Base-by-base conservation (phyloP, 495 filamentous ascomycete species). In the Delitschia confertaspora region DNA sequence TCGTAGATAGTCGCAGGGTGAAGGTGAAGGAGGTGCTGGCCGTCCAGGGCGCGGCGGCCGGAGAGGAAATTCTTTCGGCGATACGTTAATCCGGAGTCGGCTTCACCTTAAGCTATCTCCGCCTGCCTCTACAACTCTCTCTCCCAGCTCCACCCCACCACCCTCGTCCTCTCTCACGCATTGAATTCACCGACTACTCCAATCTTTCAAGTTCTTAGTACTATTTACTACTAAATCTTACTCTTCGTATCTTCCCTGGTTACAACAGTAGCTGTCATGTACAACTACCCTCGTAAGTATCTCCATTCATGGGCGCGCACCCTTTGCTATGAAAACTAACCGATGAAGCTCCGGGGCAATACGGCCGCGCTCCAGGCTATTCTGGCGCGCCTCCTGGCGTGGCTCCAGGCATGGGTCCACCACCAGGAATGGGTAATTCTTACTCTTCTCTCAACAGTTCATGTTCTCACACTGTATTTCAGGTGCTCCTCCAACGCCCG, bases 351-450 rank as follows among this genome's bases (percentile, higher is more conserved):
- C 48, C 57, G n/a, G 38, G 77, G 29, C 65, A 73, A 38, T 89
- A 80, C 69, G 82, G 81, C 48, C 70, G 76, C 5, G 78, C 83
- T 47, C 84, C 85, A 11, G 74, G 76, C 39, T 91, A 78, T 65
- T 74, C 73, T 45, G 66, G 72, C 17, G 88, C 84, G 60, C 82
- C 84, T 46, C 62, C 65, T 37, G 69, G 67, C 41, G 59, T 51
- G 26, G 60, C 78, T 19, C 79, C 78, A 34, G 76, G 76, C 32
- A 75, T 83, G 69, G 76, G 75, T 47, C 77, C 81, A 55, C 84
- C 88, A 38, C 87, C 88, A 44, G 88, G 86, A 57, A 76, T 94
- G 76, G 87, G 88, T 85, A 74, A 67, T 79, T 62, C 39, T 36
- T 27, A 21, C 13, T 32, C 36, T 11, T 33, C 43, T 45, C 53